phyloP scores from a whole-genome alignment of 257 asterid species.

The Mitragyna speciosa region DNA sequence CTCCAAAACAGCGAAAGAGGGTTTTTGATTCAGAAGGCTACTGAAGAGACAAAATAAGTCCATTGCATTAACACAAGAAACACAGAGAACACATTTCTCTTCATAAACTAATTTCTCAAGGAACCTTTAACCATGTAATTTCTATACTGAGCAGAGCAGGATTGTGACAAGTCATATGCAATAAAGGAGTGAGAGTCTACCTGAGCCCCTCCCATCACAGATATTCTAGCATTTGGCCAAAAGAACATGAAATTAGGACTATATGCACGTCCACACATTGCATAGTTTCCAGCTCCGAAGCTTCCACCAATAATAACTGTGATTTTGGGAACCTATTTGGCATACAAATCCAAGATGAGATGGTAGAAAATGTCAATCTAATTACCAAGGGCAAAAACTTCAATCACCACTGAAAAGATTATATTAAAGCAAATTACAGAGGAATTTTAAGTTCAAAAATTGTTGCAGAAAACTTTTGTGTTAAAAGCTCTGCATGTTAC shows the following conservation, averaged over 20 bases:
- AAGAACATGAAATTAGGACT: slow-evolving; percentile 89
- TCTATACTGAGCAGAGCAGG: not conserved
- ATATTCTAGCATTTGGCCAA: slow-evolving; percentile 97
- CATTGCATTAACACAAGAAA: not conserved
- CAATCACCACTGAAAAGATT: not conserved
- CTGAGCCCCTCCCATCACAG: slow-evolving; percentile 99
- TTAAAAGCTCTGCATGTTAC: not conserved
- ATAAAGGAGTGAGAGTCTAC: slow-evolving; percentile 34
- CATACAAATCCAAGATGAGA: slow-evolving; percentile 23
- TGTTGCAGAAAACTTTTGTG: not conserved
- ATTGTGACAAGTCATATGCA: not conserved
- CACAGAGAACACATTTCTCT: not conserved
- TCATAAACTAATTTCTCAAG: not conserved
- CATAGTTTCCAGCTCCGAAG: slow-evolving; percentile 98
- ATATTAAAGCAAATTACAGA: not conserved
- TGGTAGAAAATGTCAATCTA: too few species aligned
- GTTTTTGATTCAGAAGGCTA: too few species aligned
- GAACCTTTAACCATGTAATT: not conserved
- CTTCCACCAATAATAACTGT: slow-evolving; percentile 91
- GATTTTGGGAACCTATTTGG: slow-evolving; percentile 77
- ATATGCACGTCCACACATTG: slow-evolving; percentile 99
- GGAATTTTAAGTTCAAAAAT: not conserved
- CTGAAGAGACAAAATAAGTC: too few species aligned
- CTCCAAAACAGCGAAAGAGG: too few species aligned
- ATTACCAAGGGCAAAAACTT: not conserved